Conservation (phyloP, 495 filamentous ascomycete genomes). For the Articulospora tetracladia region DNA sequence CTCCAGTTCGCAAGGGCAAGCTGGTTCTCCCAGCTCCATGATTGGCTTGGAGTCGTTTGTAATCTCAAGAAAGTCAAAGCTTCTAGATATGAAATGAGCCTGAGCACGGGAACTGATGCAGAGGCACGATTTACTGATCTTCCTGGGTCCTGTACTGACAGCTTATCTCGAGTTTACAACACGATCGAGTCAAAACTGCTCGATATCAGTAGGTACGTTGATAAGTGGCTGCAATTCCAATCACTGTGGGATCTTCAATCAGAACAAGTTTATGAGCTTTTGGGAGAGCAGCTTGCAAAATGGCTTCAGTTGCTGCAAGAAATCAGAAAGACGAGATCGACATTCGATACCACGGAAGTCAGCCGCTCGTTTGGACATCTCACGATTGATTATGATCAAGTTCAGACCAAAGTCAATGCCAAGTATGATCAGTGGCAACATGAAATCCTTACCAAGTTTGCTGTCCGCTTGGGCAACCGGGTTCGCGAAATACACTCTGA, state of each 20-base stretch:
- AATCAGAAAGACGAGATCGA: conserved; percentile 86
- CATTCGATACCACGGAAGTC: conserved; percentile 93
- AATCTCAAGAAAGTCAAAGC: conserved; percentile 90
- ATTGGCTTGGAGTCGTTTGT: conserved; percentile 89
- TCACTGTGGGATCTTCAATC: conserved; percentile 96
- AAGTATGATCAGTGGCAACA: conserved; percentile 99
- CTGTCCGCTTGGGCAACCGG: conserved; percentile 77
- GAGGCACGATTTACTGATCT: conserved; percentile 81
- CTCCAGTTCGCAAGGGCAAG: conserved; percentile 86
- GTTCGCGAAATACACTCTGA: conserved; percentile 88
- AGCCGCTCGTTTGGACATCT: conserved; percentile 89
- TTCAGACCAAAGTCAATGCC: conserved; percentile 94
- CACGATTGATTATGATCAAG: conserved; percentile 94
- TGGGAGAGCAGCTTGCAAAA: conserved; percentile 85
- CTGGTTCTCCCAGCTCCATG: conserved; percentile 89
- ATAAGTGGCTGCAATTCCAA: conserved; percentile 98
- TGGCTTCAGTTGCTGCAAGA: conserved; percentile 96
- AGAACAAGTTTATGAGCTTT: conserved; percentile 85
- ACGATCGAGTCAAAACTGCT: conserved; percentile 74
- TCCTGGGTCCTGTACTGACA: conserved; percentile 72
- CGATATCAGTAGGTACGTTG: conserved; percentile 76
- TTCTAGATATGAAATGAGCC: conserved; percentile 87
- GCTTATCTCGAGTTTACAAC: conserved; percentile 72
- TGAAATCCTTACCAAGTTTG: conserved; percentile 91
- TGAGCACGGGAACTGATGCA: conserved; percentile 59